Conservation (phyloP, 2,329 filamentous ascomycete genomes). For the Cladosporium cucumerinum region DNA sequence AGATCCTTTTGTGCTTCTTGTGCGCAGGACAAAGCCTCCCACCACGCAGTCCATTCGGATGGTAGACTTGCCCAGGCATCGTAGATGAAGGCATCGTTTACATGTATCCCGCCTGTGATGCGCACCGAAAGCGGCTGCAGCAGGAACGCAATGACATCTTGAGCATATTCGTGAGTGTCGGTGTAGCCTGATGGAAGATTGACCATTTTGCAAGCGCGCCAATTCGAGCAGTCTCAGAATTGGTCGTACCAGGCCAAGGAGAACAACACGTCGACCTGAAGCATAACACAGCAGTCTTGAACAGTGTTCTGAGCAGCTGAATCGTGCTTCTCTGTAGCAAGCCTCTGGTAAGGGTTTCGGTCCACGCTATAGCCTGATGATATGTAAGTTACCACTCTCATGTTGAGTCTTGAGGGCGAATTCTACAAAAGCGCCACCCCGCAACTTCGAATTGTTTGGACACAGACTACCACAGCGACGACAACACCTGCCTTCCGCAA, state of each 20-base stretch:
- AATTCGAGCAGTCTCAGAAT: not conserved
- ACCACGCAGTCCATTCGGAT: slow-evolving; percentile 18
- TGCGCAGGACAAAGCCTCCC: slow-evolving; percentile 8
- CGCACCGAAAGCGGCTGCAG: slow-evolving; percentile 18
- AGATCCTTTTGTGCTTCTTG: slow-evolving; percentile 19
- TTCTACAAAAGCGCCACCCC: too few relatives aligned
- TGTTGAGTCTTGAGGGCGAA: too few relatives aligned
- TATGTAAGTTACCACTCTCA: too few relatives aligned
- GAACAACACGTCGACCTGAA: not conserved
- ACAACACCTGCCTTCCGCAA: too few relatives aligned
- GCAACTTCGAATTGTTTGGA: too few relatives aligned
- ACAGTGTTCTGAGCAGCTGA: not conserved
- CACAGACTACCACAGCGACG: too few relatives aligned
- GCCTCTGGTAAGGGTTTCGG: too few relatives aligned
- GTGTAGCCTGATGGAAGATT: slow-evolving; percentile 12
- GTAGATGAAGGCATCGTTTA: slow-evolving; percentile 20
- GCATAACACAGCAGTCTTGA: not conserved
- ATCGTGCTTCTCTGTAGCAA: not conserved
- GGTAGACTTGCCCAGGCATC: slow-evolving; percentile 18
- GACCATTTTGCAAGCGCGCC: slow-evolving; percentile 5
- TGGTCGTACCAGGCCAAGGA: not conserved
- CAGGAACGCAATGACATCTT: slow-evolving; percentile 15
- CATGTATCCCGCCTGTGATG: slow-evolving; percentile 21
- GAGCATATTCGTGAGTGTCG: slow-evolving; percentile 9
- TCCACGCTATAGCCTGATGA: too few relatives aligned